These are phyloP conservation scores for Xerocomellus amylosporus DNA, from an alignment of 768 basidiomycete species.

Conservation along the genomic window DNA sequence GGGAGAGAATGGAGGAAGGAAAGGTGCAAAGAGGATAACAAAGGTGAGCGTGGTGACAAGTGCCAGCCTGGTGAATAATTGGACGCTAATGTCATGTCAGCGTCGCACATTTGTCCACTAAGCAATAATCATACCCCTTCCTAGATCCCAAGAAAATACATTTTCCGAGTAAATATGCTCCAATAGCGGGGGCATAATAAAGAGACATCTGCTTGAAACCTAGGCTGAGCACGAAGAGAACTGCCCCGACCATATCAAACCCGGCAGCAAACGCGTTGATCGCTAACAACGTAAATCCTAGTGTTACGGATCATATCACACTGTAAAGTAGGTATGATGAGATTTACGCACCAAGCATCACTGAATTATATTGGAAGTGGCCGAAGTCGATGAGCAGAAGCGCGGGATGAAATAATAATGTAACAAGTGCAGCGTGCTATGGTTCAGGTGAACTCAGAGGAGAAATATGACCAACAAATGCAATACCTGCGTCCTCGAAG, in stretches of 20 bases:
- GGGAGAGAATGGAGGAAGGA: constrained; percentile 66
- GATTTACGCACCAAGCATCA: constrained; percentile 74
- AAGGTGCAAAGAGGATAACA: constrained; percentile 71
- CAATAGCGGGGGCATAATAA: constrained; percentile 92
- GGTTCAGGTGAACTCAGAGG: neutral
- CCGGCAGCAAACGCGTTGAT: constrained; percentile 67
- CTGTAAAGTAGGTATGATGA: neutral
- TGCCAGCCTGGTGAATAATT: constrained; percentile 66
- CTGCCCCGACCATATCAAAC: constrained; percentile 70
- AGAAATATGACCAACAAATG: neutral
- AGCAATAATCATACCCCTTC: constrained; percentile 54
- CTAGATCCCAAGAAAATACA: constrained; percentile 75
- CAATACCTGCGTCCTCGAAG: constrained; percentile 74
- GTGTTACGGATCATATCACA: neutral
- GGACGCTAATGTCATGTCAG: constrained; percentile 30
- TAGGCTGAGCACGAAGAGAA: constrained; percentile 80
- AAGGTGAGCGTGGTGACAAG: constrained; percentile 62
- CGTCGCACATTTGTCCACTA: neutral
- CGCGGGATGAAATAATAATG: constrained; percentile 78
- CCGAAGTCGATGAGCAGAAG: constrained; percentile 86
- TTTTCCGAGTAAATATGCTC: constrained; percentile 85
- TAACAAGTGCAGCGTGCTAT: constrained; percentile 57
- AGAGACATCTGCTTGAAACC: constrained; percentile 96
- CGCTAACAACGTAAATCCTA: constrained; percentile 68
- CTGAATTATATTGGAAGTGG: constrained; percentile 94